Evolutionary conservation across 2,329 filamentous ascomycete genomes (phyloP).

Genomic region (Cylindrodendrum hubeiense): DNA sequence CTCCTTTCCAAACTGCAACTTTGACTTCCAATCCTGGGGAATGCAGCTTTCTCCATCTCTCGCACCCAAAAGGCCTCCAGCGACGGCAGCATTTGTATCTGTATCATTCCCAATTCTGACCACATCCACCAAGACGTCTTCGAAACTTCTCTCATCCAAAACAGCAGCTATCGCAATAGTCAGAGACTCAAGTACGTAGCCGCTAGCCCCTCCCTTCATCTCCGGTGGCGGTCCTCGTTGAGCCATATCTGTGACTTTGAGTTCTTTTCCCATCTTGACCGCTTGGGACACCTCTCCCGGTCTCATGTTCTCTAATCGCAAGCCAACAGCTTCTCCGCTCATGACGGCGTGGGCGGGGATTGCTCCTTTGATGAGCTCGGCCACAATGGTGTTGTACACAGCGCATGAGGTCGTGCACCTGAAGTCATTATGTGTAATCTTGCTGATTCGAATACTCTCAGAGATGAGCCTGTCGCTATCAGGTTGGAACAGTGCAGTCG

Average conservation of each 20-base stretch:
- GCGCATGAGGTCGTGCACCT: conserved; percentile 53
- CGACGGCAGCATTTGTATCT: conserved; percentile 61
- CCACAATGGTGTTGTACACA: conserved; percentile 55
- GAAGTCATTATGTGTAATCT: conserved; percentile 54
- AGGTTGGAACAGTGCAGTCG: conserved; percentile 56
- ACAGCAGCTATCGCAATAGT: conserved; percentile 56
- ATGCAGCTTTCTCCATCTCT: conserved; percentile 57
- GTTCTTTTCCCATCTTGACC: conserved; percentile 44
- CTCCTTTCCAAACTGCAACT: conserved; percentile 55
- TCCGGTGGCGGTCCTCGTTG: conserved; percentile 43
- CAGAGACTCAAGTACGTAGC: conserved; percentile 59
- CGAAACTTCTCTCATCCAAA: conserved; percentile 54
- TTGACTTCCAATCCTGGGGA: conserved; percentile 54
- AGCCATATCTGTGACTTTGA: conserved; percentile 46
- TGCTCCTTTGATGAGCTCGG: conserved; percentile 46
- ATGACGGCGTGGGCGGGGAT: conserved; percentile 44
- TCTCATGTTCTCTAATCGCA: conserved; percentile 36
- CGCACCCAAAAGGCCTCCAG: conserved; percentile 59
- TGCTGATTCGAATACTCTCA: conserved; percentile 53
- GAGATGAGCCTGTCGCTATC: conserved; percentile 42
- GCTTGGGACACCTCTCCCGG: conserved; percentile 38
- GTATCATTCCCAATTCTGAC: conserved; percentile 59
- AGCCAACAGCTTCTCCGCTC: conserved; percentile 40
- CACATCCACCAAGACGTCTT: conserved; percentile 60
- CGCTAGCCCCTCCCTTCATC: conserved; percentile 48